Percentiles rank a stretch among this genome's conserved stretches.
phyloP scores from a whole-genome alignment of 1,284 basidiomycete species.

The Cerioporus squamosus region DNA sequence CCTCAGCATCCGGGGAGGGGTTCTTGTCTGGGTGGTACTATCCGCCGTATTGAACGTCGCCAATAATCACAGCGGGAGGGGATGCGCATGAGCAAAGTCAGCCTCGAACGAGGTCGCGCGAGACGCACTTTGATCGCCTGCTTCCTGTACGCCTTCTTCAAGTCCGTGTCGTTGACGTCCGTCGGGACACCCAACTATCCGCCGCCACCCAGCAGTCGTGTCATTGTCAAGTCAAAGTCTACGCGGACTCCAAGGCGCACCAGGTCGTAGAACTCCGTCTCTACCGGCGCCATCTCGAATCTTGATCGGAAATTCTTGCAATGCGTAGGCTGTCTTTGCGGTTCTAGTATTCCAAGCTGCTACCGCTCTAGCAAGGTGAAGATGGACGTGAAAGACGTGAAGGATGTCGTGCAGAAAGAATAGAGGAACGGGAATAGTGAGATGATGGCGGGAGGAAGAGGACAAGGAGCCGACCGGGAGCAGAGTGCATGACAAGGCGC shows the following conservation, averaged over 20 bases:
- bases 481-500: conserved; percentile 4
- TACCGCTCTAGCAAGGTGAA: not conserved
- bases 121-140: conserved; percentile 87
- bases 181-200: conserved; percentile 49
- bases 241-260: conserved; percentile 30
- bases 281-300: conserved; percentile 46
- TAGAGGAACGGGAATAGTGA: conserved; percentile 1
- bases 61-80: not conserved
- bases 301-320: conserved; percentile 1
- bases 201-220: not conserved
- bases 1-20: conserved; percentile 82
- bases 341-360: too few relatives aligned
- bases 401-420: not conserved
- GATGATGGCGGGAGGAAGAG: conserved; percentile 5
- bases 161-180: conserved; percentile 68
- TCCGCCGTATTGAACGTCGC: not conserved
- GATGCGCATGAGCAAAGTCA: not conserved
- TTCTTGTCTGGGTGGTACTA: conserved; percentile 97
- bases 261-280: conserved; percentile 55
- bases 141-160: conserved; percentile 97
- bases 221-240: not conserved
- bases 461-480: conserved; percentile 4
- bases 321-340: too few relatives aligned
- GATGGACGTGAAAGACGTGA: not conserved
- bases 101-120: not conserved